Base-by-base conservation (phyloP, 176 grass and related monocot genomes). In the Oryza nivara region DNA sequence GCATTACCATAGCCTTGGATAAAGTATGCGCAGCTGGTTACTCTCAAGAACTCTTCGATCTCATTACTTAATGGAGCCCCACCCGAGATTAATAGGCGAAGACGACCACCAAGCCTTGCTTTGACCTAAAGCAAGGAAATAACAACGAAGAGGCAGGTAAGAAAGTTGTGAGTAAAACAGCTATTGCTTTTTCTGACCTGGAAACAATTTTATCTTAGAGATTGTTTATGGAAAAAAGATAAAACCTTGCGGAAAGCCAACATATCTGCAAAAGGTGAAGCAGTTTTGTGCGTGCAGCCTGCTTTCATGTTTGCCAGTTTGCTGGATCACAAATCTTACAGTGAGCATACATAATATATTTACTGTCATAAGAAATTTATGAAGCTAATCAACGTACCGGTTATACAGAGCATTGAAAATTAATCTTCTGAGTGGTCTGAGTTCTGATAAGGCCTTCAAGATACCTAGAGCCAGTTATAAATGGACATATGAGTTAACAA, bases 381-480 rank as follows among this genome's bases (percentile, higher is more conserved):
- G 76, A 71, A 73, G 75, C 28, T 69, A 48, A 78, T 16, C 17
- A 83, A 70, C 88, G 89, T 94, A 99, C 96, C 91, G 88, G 73
- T 90, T 96, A 78, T 96, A 99, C 84, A 99, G 73, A 81, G 86
- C 85, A 92, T 99, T 94, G 82, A 99, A 99, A 75, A 99, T 96
- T 74, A 99, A 83, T 82, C 91, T 96, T 87, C 96, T 86, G n/a
- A 92, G 88, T 46, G 96, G 96, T 79, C 89, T 82, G 47, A 99
- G 93, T 86, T 99, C 96, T 23, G 91, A 67, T 54, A 99, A 74
- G 48, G 86, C 91, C 88, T 96, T 96, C 69, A 89, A 82, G 70
- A 96, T 93, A 89, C 96, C 96, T 99, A 80, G 61, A 78, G 10
- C 41, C 64, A 90, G 32, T 78, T 85, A 86, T 66, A 83, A 61